phyloP scores from a whole-genome alignment of 192 early-diverging fungal species.

The Coemansia sp. region DNA sequence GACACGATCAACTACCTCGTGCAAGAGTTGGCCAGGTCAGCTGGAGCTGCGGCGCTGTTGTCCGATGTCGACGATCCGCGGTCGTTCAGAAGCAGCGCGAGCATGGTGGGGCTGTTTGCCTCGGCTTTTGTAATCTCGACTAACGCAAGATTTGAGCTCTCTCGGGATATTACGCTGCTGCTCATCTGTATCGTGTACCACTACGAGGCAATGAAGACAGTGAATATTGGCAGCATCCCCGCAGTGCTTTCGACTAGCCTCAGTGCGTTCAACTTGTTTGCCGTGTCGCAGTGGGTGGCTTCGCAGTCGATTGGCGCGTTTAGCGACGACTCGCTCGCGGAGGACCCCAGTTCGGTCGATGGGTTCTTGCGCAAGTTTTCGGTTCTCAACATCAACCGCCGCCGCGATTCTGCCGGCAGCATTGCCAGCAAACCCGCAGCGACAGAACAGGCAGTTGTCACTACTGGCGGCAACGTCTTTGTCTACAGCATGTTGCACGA shows the following conservation, averaged over 20 bases:
- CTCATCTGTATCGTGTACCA: slow-evolving; percentile 31
- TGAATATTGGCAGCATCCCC: slow-evolving; percentile 11
- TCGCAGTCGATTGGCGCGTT: slow-evolving; percentile 25
- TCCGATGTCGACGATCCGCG: slow-evolving; percentile 8
- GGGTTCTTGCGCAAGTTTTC: slow-evolving; percentile 52
- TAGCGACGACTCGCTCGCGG: slow-evolving; percentile 11
- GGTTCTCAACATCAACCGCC: slow-evolving; percentile 46
- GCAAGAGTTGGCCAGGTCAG: slow-evolving; percentile 23
- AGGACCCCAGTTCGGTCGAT: slow-evolving; percentile 19
- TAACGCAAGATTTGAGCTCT: slow-evolving; percentile 32
- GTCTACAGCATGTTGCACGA: slow-evolving; percentile 50
- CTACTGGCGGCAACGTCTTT: slow-evolving; percentile 1
- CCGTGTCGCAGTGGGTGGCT: slow-evolving; percentile 40
- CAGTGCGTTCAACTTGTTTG: slow-evolving; percentile 20
- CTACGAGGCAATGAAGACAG: slow-evolving; percentile 1
- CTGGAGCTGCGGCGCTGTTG: neutral
- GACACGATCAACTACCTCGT: slow-evolving; percentile 25
- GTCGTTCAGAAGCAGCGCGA: slow-evolving; percentile 38
- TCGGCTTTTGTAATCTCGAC: slow-evolving; percentile 32
- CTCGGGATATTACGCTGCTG: slow-evolving; percentile 33
- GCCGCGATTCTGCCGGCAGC: slow-evolving; percentile 29
- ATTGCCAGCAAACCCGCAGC: neutral
- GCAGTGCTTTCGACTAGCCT: slow-evolving; percentile 20
- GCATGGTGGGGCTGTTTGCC: slow-evolving; percentile 45
- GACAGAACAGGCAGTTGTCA: too few species aligned